These are phyloP conservation scores for Ogataea salicorniae DNA, from an alignment of 805 yeast species.

Conservation along the genomic window DNA sequence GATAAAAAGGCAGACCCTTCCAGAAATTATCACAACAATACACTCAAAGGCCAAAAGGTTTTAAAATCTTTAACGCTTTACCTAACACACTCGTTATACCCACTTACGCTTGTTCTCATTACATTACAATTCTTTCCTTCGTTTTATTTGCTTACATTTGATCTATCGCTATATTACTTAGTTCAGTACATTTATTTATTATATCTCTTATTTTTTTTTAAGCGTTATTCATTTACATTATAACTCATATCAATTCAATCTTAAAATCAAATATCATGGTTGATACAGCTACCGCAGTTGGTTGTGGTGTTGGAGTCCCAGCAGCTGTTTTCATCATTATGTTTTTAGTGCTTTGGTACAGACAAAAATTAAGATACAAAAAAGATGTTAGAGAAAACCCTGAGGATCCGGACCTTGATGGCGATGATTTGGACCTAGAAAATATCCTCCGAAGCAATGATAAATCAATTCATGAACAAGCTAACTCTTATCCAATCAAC, in stretches of 20 bases:
- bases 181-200: no score
- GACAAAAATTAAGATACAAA: conserved; percentile 33
- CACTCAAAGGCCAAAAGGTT: no score
- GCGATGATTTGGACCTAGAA: conserved; percentile 34
- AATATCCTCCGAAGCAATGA: conserved; percentile 11
- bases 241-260: background rate
- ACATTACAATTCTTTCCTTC: no score
- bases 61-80: no score
- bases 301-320: conserved; percentile 51
- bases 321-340: conserved; percentile 34
- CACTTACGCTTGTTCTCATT: no score
- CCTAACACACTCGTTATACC: no score
- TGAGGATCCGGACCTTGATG: conserved; percentile 32
- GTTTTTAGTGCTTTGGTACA: conserved; percentile 30
- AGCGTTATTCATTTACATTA: no score
- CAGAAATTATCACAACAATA: no score
- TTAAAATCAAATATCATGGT: conserved; percentile 8
- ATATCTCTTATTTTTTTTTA: no score
- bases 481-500: background rate
- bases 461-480: background rate
- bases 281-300: conserved; percentile 38
- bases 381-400: conserved; percentile 31
- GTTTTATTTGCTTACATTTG: no score
- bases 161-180: no score
- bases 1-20: no score